Evolutionary conservation across 192 early-diverging fungal species (phyloP).

Genomic region (Dissophora globulifera): DNA sequence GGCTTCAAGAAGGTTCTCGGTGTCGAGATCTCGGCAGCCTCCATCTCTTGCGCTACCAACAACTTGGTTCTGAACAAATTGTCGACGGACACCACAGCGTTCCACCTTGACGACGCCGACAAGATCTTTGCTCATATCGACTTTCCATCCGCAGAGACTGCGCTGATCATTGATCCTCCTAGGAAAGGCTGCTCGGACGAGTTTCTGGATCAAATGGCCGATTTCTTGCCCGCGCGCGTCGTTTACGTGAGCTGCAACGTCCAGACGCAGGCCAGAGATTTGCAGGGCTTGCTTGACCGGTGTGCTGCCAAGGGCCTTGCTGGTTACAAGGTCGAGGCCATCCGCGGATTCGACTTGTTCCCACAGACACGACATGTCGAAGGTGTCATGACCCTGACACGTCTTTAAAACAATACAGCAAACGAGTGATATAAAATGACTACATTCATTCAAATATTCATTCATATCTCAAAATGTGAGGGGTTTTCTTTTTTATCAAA

Average conservation of each 20-base stretch:
- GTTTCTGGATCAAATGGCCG: conserved; percentile 73
- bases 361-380: conserved; percentile 78
- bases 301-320: conserved; percentile 55
- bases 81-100: conserved; percentile 62
- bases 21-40: conserved; percentile 71
- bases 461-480: too few relatives aligned
- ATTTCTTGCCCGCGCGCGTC: conserved; percentile 73
- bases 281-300: conserved; percentile 59
- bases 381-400: conserved; percentile 71
- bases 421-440: background rate
- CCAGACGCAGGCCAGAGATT: conserved; percentile 68
- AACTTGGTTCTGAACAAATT: conserved; percentile 68
- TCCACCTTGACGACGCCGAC: conserved; percentile 68
- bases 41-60: conserved; percentile 70
- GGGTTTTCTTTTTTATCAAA: too few relatives aligned
- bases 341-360: conserved; percentile 80
- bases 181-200: conserved; percentile 72
- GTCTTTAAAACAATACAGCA: conserved; percentile 22
- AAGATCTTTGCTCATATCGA: conserved; percentile 68
- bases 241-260: conserved; percentile 80
- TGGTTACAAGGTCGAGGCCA: conserved; percentile 65
- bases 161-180: conserved; percentile 80
- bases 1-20: conserved; percentile 73
- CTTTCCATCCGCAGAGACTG: conserved; percentile 60
- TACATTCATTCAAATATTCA: too few relatives aligned